Evolutionary conservation across 1,284 basidiomycete genomes (phyloP).

Genomic region (Ceratobasidium sp.): DNA sequence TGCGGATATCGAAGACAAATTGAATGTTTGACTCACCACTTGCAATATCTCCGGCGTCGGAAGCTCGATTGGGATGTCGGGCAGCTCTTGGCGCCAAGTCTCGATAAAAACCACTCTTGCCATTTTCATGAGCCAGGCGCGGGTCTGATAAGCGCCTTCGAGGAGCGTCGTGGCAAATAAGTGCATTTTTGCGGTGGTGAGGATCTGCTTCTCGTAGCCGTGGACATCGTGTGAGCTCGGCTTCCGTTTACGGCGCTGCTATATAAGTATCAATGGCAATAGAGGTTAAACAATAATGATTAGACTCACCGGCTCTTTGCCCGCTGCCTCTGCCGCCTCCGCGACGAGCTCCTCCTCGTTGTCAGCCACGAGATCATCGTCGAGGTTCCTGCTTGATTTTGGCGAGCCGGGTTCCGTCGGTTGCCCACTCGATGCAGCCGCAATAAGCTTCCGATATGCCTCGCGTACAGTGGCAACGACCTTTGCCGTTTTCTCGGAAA

Average conservation of each 20-base stretch:
- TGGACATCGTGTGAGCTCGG: neutral
- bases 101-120: neutral
- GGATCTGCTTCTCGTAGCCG: neutral
- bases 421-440: neutral
- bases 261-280: neutral
- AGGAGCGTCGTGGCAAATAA: neutral
- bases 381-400: neutral
- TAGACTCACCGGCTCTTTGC: neutral
- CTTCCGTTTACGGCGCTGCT: neutral
- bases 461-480: neutral
- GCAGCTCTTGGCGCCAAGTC: neutral
- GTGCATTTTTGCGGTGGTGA: conserved; percentile 1
- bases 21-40: conserved; percentile 3
- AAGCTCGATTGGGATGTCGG: neutral
- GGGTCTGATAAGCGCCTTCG: conserved; percentile 13
- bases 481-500: neutral
- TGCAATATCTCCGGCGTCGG: neutral
- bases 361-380: neutral
- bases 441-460: neutral
- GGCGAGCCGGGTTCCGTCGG: neutral
- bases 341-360: neutral
- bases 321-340: neutral
- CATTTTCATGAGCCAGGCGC: neutral
- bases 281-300: neutral
- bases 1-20: too few species aligned